Conservation (phyloP, 2,329 filamentous ascomycete species). For the Coniella lustricola region DNA sequence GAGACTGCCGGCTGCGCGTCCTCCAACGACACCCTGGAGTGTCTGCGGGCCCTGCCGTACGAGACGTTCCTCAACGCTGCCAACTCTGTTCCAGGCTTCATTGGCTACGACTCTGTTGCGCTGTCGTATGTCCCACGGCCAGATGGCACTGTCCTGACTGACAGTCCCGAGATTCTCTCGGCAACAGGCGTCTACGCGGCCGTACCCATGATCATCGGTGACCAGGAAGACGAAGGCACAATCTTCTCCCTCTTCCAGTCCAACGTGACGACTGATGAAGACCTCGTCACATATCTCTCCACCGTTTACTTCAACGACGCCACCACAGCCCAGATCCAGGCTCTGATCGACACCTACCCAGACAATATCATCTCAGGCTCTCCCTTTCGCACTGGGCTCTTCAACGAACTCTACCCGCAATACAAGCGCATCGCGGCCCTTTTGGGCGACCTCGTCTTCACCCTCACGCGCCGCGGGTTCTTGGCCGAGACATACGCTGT, state of each 20-base stretch:
- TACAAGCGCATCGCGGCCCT: slow-evolving; percentile 73
- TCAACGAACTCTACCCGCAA: slow-evolving; percentile 69
- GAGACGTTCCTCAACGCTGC: slow-evolving; percentile 55
- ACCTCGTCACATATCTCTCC: slow-evolving; percentile 56
- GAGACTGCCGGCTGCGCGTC: slow-evolving; percentile 53
- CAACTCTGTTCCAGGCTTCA: slow-evolving; percentile 62
- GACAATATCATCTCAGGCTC: slow-evolving; percentile 51
- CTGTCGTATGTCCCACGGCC: slow-evolving; percentile 70
- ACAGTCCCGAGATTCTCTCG: slow-evolving; percentile 55
- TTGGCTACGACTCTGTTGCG: slow-evolving; percentile 62
- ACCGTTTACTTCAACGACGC: slow-evolving; percentile 54
- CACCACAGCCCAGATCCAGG: slow-evolving; percentile 40
- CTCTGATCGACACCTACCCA: slow-evolving; percentile 57
- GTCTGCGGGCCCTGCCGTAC: slow-evolving; percentile 56
- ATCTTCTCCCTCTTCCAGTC: slow-evolving; percentile 63
- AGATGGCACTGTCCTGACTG: slow-evolving; percentile 55
- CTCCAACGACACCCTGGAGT: slow-evolving; percentile 51
- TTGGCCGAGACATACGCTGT: slow-evolving; percentile 39
- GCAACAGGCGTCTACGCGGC: slow-evolving; percentile 40
- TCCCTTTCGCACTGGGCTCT: slow-evolving; percentile 60
- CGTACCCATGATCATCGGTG: slow-evolving; percentile 53
- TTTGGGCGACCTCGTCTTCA: slow-evolving; percentile 70
- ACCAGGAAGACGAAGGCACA: slow-evolving; percentile 76
- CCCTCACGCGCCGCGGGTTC: slow-evolving; percentile 59
- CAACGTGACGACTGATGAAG: slow-evolving; percentile 56